Evolutionary conservation across 2,329 filamentous ascomycete genomes (phyloP).

Genomic region (Colletotrichum tropicicola): DNA sequence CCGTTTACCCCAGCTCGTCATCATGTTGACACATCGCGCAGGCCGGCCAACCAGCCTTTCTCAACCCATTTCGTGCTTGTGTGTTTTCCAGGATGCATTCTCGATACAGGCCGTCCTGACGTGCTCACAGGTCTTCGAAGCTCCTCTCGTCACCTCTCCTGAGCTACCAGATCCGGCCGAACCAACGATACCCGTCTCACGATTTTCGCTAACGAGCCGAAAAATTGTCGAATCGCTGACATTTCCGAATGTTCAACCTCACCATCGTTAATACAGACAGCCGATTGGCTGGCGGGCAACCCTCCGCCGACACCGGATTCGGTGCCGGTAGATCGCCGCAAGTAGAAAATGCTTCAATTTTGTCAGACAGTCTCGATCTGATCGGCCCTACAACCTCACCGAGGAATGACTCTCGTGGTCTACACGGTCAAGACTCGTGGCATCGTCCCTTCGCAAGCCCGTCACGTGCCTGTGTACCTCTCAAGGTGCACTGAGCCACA

Average conservation of each 20-base stretch:
- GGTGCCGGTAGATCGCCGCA: neutral
- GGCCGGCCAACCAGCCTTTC: neutral
- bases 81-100: no score
- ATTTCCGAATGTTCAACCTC: neutral
- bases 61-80: neutral
- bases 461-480: neutral
- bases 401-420: neutral
- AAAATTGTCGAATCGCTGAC: neutral
- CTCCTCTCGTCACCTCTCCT: neutral
- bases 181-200: no score
- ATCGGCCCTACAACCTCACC: neutral
- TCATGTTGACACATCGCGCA: neutral
- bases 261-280: no score
- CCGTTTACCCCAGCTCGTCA: slow-evolving; percentile 5
- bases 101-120: no score
- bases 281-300: neutral
- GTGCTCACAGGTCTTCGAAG: no score
- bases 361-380: neutral
- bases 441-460: neutral
- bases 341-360: neutral
- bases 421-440: neutral
- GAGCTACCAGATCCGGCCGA: neutral
- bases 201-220: neutral
- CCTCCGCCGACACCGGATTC: neutral
- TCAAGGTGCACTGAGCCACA: neutral